A percentile compares a stretch with the other conserved stretches of the same genome.
phyloP scores from a whole-genome alignment of 306 rosid species.

The Cicer arietinum region DNA sequence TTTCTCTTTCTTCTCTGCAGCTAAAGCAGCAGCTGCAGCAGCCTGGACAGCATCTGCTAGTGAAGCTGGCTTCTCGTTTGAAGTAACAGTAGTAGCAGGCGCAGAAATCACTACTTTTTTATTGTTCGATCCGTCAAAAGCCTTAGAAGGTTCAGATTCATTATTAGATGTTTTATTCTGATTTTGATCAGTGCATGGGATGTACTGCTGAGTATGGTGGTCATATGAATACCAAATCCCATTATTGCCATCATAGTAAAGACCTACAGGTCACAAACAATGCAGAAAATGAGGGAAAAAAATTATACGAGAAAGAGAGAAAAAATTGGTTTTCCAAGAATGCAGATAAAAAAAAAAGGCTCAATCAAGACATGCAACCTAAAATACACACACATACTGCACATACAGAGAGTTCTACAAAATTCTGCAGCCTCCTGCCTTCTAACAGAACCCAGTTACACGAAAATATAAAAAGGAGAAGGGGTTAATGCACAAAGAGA shows the following conservation, averaged over 20 bases:
- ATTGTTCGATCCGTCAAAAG: slow-evolving; percentile 65
- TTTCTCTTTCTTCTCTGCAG: slow-evolving; percentile 95
- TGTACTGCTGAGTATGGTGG: slow-evolving; percentile 76
- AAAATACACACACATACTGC: neutral
- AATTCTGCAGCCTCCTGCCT: slow-evolving; percentile 7
- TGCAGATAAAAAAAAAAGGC: slow-evolving; percentile 26
- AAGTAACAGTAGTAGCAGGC: slow-evolving; percentile 74
- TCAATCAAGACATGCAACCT: slow-evolving; percentile 25
- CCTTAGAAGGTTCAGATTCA: slow-evolving; percentile 67
- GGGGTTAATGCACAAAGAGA: neutral
- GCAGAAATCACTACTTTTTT: slow-evolving; percentile 90
- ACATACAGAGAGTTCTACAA: neutral
- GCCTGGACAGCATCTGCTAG: slow-evolving; percentile 96
- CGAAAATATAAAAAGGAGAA: neutral
- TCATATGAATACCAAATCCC: slow-evolving; percentile 96
- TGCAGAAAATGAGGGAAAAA: slow-evolving; percentile 33
- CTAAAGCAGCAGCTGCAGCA: slow-evolving; percentile 91
- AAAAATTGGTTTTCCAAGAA: slow-evolving; percentile 16
- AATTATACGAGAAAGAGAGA: slow-evolving; percentile 9
- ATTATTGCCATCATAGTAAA: slow-evolving; percentile 86
- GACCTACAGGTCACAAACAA: slow-evolving; percentile 62
- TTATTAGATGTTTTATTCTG: slow-evolving; percentile 62
- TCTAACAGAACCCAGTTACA: slow-evolving; percentile 20
- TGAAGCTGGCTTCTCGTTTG: slow-evolving; percentile 76
- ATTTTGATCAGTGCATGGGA: slow-evolving; percentile 83